These are phyloP conservation scores for Penicillium griseofulvum DNA, from an alignment of 2,329 filamentous ascomycete species.

Conservation along the genomic window DNA sequence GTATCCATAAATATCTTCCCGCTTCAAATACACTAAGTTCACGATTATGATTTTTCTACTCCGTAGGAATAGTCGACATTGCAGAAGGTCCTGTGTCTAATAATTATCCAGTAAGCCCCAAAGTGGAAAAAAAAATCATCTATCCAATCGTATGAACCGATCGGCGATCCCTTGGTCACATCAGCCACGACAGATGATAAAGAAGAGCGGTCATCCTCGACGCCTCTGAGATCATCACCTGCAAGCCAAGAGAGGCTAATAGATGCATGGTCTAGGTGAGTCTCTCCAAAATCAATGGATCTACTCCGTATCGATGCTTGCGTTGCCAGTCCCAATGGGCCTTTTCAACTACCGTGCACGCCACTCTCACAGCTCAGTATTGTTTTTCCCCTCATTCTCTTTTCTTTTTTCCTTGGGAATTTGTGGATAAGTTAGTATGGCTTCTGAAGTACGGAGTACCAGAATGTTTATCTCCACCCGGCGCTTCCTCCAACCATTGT, in stretches of 20 bases:
- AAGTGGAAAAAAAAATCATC: background rate
- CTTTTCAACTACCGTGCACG: background rate
- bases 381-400: background rate
- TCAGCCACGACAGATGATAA: constrained; percentile 5
- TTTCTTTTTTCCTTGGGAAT: background rate
- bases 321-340: background rate
- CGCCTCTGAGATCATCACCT: constrained; percentile 15
- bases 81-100: constrained; percentile 1
- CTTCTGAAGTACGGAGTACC: background rate
- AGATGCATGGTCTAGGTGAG: background rate
- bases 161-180: constrained; percentile 11
- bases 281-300: background rate
- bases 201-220: background rate
- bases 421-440: background rate
- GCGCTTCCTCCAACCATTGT: background rate
- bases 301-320: background rate
- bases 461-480: background rate
- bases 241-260: constrained; percentile 8
- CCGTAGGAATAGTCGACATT: background rate
- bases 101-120: constrained; percentile 8
- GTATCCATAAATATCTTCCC: background rate
- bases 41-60: background rate
- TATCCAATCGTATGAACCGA: constrained; percentile 4
- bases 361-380: background rate
- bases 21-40: background rate